These are phyloP conservation scores for Stemphylium vesicarium DNA, from an alignment of 2,329 filamentous ascomycete species.

Conservation along the genomic window DNA sequence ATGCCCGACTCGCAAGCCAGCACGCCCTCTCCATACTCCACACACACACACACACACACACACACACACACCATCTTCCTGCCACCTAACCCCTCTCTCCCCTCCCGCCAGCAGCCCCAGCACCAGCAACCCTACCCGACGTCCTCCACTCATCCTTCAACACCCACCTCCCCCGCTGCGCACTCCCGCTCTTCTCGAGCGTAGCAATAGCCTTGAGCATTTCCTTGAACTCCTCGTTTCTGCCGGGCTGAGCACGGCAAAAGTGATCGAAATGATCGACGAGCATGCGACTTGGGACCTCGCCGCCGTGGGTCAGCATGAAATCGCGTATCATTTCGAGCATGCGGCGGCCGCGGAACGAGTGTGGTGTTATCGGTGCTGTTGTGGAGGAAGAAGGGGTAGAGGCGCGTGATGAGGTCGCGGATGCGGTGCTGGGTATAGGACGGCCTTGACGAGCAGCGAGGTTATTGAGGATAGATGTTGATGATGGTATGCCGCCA, in stretches of 20 bases:
- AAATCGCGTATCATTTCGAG: slow-evolving; percentile 73
- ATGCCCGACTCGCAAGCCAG: too few relatives aligned
- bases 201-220: slow-evolving; percentile 79
- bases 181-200: slow-evolving; percentile 63
- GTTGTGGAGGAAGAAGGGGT: slow-evolving; percentile 27
- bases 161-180: slow-evolving; percentile 62
- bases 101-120: not conserved
- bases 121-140: not conserved
- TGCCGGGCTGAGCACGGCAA: slow-evolving; percentile 72
- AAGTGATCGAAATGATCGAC: slow-evolving; percentile 89
- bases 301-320: slow-evolving; percentile 76
- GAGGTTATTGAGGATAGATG: slow-evolving; percentile 53
- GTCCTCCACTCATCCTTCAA: slow-evolving; percentile 61
- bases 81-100: not conserved
- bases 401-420: slow-evolving; percentile 33
- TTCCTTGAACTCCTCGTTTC: slow-evolving; percentile 76
- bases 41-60: too few relatives aligned
- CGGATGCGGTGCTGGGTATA: slow-evolving; percentile 12
- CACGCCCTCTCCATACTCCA: too few relatives aligned
- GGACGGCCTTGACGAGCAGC: slow-evolving; percentile 49
- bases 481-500: slow-evolving; percentile 51
- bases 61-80: not conserved
- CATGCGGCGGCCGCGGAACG: slow-evolving; percentile 51
- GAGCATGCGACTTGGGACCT: slow-evolving; percentile 80
- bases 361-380: slow-evolving; percentile 26